phyloP scores from a whole-genome alignment of 768 basidiomycete genomes.

The Cyathus striatus region DNA sequence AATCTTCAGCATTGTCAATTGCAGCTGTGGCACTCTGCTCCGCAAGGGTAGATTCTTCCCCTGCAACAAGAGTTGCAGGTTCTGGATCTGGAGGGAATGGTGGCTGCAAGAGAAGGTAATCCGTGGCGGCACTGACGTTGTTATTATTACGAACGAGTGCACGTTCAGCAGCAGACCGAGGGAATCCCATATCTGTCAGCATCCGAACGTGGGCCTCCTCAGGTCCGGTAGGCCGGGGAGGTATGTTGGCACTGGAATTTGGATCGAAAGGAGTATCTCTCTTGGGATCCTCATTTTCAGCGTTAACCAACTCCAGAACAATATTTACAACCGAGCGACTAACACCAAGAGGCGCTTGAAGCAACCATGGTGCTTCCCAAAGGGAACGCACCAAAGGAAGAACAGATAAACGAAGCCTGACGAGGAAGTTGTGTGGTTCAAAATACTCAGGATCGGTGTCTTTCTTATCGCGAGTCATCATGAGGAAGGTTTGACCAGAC shows the following conservation, averaged over 20 bases:
- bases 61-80: slow-evolving; percentile 18
- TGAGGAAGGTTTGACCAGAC: slow-evolving; percentile 72
- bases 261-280: slow-evolving; percentile 28
- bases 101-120: slow-evolving; percentile 79
- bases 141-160: slow-evolving; percentile 84
- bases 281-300: slow-evolving; percentile 72
- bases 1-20: slow-evolving; percentile 5
- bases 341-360: slow-evolving; percentile 67
- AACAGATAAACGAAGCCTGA: slow-evolving; percentile 67
- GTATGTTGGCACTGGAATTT: slow-evolving; percentile 16
- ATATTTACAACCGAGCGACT: slow-evolving; percentile 72
- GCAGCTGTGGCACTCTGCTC: not conserved
- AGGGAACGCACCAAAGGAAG: slow-evolving; percentile 63
- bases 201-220: slow-evolving; percentile 80
- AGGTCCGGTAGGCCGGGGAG: slow-evolving; percentile 39
- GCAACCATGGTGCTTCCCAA: slow-evolving; percentile 85
- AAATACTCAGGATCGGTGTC: slow-evolving; percentile 77
- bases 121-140: slow-evolving; percentile 85
- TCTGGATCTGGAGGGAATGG: slow-evolving; percentile 68
- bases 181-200: slow-evolving; percentile 96
- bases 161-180: slow-evolving; percentile 78
- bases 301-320: slow-evolving; percentile 76
- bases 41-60: slow-evolving; percentile 7
- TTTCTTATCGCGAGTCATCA: slow-evolving; percentile 72
- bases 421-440: slow-evolving; percentile 82